phyloP scores from a whole-genome alignment of 495 filamentous ascomycete genomes.

The Margaritispora aquatica region DNA sequence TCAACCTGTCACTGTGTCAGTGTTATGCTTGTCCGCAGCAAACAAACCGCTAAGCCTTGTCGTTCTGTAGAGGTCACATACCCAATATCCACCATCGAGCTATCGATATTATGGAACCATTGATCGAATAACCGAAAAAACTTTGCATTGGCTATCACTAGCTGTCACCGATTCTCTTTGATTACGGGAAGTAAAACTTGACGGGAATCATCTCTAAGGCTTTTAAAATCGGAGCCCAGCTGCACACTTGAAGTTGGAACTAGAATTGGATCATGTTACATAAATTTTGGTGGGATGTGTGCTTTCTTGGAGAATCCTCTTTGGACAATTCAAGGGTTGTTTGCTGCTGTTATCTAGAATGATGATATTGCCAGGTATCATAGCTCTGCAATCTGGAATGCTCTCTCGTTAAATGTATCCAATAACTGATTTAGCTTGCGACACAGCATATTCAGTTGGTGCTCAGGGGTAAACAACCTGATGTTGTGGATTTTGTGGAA shows the following conservation, averaged over 20 bases:
- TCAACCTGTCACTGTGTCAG: not conserved
- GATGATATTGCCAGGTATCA: too few species aligned
- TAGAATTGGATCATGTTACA: not conserved
- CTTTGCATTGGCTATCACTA: not conserved
- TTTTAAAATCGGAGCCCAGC: too few species aligned
- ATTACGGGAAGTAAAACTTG: not conserved
- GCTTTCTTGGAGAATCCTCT: not conserved
- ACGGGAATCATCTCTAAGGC: not conserved
- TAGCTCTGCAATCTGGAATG: too few species aligned
- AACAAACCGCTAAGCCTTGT: not conserved
- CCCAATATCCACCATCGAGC: slow-evolving; percentile 7
- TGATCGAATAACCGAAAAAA: slow-evolving; percentile 9
- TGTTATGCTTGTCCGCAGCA: not conserved
- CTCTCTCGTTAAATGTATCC: not conserved
- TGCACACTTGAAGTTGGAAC: too few species aligned
- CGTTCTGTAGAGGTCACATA: not conserved
- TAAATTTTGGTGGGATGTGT: not conserved
- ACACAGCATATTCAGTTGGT: not conserved
- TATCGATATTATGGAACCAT: slow-evolving; percentile 5
- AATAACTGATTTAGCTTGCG: not conserved
- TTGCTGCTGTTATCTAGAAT: too few species aligned
- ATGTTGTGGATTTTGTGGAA: too few species aligned
- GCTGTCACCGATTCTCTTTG: not conserved
- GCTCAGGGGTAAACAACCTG: not conserved
- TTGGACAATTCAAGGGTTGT: not conserved